These are phyloP conservation scores for Eleusine indica DNA, from an alignment of 176 grass and related monocot genomes.

Conservation along the genomic window DNA sequence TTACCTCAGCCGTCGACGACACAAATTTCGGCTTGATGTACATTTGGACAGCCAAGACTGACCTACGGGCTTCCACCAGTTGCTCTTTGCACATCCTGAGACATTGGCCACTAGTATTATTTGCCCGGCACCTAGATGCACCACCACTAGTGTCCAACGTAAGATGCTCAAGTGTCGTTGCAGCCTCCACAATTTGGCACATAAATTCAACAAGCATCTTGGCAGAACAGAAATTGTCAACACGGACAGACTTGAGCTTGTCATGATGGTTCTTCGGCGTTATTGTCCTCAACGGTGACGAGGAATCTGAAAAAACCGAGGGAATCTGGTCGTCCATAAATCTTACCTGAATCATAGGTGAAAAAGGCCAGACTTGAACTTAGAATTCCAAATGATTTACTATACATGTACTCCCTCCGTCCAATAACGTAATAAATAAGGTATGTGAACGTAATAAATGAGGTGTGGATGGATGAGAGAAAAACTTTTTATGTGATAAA, in stretches of 20 bases:
- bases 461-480: too few species aligned
- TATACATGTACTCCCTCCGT: too few species aligned
- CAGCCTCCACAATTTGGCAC: background rate
- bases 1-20: background rate
- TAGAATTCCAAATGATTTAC: too few species aligned
- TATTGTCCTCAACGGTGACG: background rate
- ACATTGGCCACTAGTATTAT: background rate
- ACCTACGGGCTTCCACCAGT: background rate
- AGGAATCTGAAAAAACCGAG: background rate
- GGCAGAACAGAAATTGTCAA: background rate
- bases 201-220: background rate
- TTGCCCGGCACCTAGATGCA: background rate
- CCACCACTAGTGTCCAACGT: background rate
- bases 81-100: background rate
- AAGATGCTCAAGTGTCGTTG: background rate
- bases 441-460: too few species aligned
- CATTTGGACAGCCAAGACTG: background rate
- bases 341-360: too few species aligned
- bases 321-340: too few species aligned
- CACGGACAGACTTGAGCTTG: background rate
- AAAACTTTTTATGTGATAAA: too few species aligned
- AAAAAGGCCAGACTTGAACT: too few species aligned
- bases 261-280: background rate
- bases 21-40: background rate
- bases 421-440: too few species aligned